phyloP scores from a whole-genome alignment of 768 basidiomycete species.

The Suillus subaureus region DNA sequence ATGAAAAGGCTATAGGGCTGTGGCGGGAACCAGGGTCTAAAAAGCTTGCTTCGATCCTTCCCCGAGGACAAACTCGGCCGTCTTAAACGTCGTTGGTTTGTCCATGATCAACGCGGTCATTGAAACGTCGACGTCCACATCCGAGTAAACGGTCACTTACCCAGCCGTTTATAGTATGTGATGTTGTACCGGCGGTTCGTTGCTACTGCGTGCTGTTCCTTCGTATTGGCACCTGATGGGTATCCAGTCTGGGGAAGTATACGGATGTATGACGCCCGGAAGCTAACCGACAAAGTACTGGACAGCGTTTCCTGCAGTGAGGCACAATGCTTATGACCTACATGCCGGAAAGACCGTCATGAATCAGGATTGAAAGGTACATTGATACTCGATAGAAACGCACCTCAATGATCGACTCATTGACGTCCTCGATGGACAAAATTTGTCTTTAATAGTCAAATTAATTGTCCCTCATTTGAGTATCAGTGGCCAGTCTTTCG shows the following conservation, averaged over 20 bases:
- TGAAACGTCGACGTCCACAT: not conserved
- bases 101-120: too few relatives aligned
- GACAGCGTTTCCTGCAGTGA: too few relatives aligned
- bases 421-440: too few relatives aligned
- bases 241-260: not conserved
- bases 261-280: not conserved
- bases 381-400: too few relatives aligned
- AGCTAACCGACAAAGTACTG: too few relatives aligned
- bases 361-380: too few relatives aligned
- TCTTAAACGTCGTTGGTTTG: constrained; percentile 32
- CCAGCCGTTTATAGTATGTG: not conserved
- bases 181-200: not conserved
- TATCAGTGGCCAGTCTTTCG: too few relatives aligned
- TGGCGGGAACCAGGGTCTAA: constrained; percentile 40
- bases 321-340: too few relatives aligned
- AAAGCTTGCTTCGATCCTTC: constrained; percentile 31
- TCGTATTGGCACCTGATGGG: not conserved
- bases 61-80: constrained; percentile 48
- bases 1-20: constrained; percentile 35
- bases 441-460: too few relatives aligned
- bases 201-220: not conserved
- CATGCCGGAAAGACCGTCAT: too few relatives aligned
- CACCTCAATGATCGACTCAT: too few relatives aligned
- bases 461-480: too few relatives aligned
- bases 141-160: not conserved